Base-by-base conservation (phyloP, 1,284 basidiomycete genomes). In the Papiliotrema terrestris region DNA sequence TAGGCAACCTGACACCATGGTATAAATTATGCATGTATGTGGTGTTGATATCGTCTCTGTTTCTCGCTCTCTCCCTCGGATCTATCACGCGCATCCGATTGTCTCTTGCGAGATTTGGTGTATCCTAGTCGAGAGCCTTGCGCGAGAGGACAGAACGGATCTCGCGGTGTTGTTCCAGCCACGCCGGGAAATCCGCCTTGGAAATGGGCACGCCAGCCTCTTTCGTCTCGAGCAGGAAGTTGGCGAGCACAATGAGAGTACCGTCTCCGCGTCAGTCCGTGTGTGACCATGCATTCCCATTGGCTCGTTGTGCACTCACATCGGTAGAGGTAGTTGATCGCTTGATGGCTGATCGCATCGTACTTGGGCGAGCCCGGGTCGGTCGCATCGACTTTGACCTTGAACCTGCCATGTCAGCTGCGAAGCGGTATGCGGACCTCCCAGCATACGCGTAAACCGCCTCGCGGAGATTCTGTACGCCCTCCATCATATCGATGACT, bases 401-500 rank as follows among this genome's bases (percentile, higher is more conserved):
- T 95, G 79, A 92, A 94, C 72, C 90, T 93, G 61, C 36, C 19
- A n/a, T 9, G 35, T 25, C 15, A 38, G 23, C 9, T 25, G 32
- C n/a, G 51, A 2, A 49, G 14, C 26, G 29, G 38, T 42, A 49
- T n/a, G 45, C 22, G 43, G 17, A 49, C 3, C 19, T 44, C 36
- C 51, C 8, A 45, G 35, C 25, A 58, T 61, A 92, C 91, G 93
- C 89, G 68, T 92, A 95, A 45, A 96, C 88, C 0, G 92, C 89
- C 71, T 89, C 90, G 44, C 93, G 84, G 43, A 97, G 78, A 69
- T 97, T 97, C 74, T 97, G 93, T 0, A 97, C 92, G 60, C 92
- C 91, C 75, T 79, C 77, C 89, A 93, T 91, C 60, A 86, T 76
- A 75, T 97, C 91, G 67, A 96, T 86, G 0, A 89, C 89, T 39